phyloP scores from a whole-genome alignment of 805 yeast genomes.

The Danielia oregonensis region DNA sequence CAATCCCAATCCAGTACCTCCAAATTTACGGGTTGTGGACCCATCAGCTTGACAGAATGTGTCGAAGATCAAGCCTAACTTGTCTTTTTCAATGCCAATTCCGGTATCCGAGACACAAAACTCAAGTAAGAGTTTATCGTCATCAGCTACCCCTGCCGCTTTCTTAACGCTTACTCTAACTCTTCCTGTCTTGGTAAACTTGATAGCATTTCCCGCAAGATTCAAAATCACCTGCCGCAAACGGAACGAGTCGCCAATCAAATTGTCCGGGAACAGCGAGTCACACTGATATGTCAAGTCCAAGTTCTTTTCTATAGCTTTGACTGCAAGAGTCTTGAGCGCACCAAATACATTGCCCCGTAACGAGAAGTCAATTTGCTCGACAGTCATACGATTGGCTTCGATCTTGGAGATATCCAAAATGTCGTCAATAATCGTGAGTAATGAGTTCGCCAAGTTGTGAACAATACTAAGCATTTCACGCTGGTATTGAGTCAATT shows the following conservation, averaged over 20 bases:
- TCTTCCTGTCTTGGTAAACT: constrained; percentile 79
- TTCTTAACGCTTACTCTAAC: constrained; percentile 73
- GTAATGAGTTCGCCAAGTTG: constrained; percentile 77
- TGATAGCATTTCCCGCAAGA: constrained; percentile 86
- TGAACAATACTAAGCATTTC: constrained; percentile 90
- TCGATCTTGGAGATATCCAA: constrained; percentile 91
- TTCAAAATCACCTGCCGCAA: constrained; percentile 83
- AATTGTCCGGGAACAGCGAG: constrained; percentile 80
- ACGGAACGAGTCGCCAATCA: constrained; percentile 87
- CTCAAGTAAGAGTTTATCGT: constrained; percentile 56
- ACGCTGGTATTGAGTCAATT: constrained; percentile 84
- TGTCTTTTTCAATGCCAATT: constrained; percentile 83
- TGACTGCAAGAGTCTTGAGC: constrained; percentile 81
- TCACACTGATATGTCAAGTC: constrained; percentile 80
- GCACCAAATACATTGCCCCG: constrained; percentile 91
- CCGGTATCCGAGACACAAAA: constrained; percentile 90
- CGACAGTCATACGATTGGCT: constrained; percentile 91
- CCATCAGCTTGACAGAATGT: constrained; percentile 94
- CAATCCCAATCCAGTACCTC: constrained; percentile 88
- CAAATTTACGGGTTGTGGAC: constrained; percentile 86
- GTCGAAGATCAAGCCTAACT: constrained; percentile 79
- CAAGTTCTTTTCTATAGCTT: constrained; percentile 81
- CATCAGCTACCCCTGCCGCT: constrained; percentile 32
- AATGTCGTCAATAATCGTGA: constrained; percentile 86
- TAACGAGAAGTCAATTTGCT: constrained; percentile 79